Conservation (phyloP, 805 yeast genomes). For the Wickerhamomyces pijperi region DNA sequence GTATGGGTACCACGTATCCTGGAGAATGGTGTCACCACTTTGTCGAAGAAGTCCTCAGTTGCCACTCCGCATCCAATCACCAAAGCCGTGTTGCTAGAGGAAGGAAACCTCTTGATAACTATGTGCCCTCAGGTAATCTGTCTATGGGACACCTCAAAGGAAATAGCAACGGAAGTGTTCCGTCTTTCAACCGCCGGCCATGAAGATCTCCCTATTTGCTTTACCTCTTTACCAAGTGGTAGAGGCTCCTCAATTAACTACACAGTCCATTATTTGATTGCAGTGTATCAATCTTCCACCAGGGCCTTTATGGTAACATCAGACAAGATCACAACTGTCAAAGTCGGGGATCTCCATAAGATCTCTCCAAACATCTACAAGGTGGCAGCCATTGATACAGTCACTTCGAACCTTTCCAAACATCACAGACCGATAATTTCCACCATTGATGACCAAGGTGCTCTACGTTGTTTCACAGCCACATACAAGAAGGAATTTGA, state of each 20-base stretch:
- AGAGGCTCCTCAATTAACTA: too few species aligned
- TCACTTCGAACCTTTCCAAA: conserved; percentile 25
- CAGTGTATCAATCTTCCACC: conserved; percentile 32
- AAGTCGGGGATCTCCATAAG: conserved; percentile 25
- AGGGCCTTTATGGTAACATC: conserved; percentile 17
- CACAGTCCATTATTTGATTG: conserved; percentile 40
- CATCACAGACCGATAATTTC: conserved; percentile 36
- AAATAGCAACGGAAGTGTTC: conserved; percentile 15
- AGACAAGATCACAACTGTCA: conserved; percentile 20
- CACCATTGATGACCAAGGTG: conserved; percentile 42
- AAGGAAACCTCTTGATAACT: conserved; percentile 35
- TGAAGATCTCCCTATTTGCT: background rate
- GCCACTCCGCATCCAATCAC: conserved; percentile 35
- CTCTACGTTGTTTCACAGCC: conserved; percentile 36
- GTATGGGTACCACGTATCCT: conserved; percentile 42
- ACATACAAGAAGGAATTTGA: conserved; percentile 13
- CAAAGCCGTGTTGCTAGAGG: conserved; percentile 36
- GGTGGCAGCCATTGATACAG: conserved; percentile 53
- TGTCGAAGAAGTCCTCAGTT: conserved; percentile 28
- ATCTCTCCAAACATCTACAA: conserved; percentile 14
- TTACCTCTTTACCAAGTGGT: background rate
- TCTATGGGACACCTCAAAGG: conserved; percentile 47
- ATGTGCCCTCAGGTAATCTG: conserved; percentile 33
- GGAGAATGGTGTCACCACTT: conserved; percentile 20
- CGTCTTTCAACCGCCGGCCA: conserved; percentile 1